Evolutionary conservation across 129 eudicot species (phyloP).

Genomic region (Centrapalus pauciflorus): DNA sequence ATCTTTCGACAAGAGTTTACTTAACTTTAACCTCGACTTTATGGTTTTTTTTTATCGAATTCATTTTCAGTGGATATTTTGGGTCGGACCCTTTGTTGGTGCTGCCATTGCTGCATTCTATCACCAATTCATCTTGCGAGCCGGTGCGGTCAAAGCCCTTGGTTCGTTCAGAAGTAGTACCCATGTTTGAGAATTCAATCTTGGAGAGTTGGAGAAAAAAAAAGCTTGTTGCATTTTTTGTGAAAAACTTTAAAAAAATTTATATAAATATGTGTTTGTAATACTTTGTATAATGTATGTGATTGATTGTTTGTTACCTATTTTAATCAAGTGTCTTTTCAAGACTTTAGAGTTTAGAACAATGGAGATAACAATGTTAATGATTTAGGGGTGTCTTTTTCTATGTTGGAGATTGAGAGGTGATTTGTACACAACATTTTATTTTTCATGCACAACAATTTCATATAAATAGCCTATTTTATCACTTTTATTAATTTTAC

Average conservation of each 20-base stretch:
- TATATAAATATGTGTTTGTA: not conserved
- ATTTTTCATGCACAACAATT: no score
- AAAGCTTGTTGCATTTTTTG: not conserved
- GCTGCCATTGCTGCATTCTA: slow-evolving; percentile 85
- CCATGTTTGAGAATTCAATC: slow-evolving; percentile 24
- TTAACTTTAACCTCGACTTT: not conserved
- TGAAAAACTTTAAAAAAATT: not conserved
- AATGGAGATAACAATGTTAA: slow-evolving; percentile 9
- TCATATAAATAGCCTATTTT: no score
- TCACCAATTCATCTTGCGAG: slow-evolving; percentile 68
- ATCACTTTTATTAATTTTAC: no score
- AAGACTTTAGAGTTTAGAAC: not conserved
- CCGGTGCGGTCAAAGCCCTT: slow-evolving; percentile 63
- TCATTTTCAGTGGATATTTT: slow-evolving; percentile 60
- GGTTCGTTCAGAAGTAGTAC: slow-evolving; percentile 63
- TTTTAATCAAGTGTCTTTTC: not conserved
- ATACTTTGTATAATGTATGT: not conserved
- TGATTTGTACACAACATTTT: no score
- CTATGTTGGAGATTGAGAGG: no score
- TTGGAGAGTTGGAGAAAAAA: no score
- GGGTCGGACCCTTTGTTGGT: slow-evolving; percentile 81
- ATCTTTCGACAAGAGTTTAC: not conserved
- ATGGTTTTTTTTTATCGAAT: not conserved
- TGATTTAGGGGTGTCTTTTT: no score
- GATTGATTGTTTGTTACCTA: slow-evolving; percentile 1